These are phyloP conservation scores for Phoma herbarum DNA, from an alignment of 2,329 filamentous ascomycete genomes.

Conservation along the genomic window DNA sequence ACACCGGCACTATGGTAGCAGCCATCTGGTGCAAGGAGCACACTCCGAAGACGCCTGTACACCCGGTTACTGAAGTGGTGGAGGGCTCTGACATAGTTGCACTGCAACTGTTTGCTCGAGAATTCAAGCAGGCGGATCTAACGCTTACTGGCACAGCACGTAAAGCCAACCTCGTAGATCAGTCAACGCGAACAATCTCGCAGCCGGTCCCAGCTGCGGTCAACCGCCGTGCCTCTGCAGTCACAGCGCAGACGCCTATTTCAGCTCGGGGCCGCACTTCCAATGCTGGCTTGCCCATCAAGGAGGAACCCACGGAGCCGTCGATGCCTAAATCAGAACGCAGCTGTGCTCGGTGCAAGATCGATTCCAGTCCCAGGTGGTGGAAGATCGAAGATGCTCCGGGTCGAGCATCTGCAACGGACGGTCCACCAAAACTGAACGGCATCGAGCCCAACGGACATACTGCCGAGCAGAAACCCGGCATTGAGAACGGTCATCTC, in stretches of 20 bases:
- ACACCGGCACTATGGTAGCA: slow-evolving; percentile 84
- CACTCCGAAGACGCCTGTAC: slow-evolving; percentile 72
- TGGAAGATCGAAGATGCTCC: slow-evolving; percentile 45
- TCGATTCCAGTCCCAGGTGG: slow-evolving; percentile 75
- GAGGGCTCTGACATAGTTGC: slow-evolving; percentile 78
- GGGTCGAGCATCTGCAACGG: slow-evolving; percentile 22
- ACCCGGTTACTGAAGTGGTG: slow-evolving; percentile 79
- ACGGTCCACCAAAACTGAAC: slow-evolving; percentile 38
- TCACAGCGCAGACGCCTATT: slow-evolving; percentile 44
- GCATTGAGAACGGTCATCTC: slow-evolving; percentile 28
- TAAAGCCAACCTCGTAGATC: slow-evolving; percentile 82
- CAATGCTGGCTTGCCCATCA: slow-evolving; percentile 46
- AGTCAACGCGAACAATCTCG: slow-evolving; percentile 63
- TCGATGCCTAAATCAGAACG: slow-evolving; percentile 43
- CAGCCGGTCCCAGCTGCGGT: slow-evolving; percentile 36
- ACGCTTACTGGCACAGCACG: slow-evolving; percentile 90
- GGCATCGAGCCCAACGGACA: slow-evolving; percentile 31
- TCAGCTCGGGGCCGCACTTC: slow-evolving; percentile 47
- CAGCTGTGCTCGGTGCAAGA: slow-evolving; percentile 57
- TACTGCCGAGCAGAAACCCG: slow-evolving; percentile 26
- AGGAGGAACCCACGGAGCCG: slow-evolving; percentile 49
- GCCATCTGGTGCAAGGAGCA: slow-evolving; percentile 94
- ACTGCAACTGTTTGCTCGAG: slow-evolving; percentile 84
- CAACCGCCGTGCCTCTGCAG: slow-evolving; percentile 54
- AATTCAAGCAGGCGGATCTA: slow-evolving; percentile 94